phyloP scores from a whole-genome alignment of 805 yeast genomes.

The Candida chauliodis region DNA sequence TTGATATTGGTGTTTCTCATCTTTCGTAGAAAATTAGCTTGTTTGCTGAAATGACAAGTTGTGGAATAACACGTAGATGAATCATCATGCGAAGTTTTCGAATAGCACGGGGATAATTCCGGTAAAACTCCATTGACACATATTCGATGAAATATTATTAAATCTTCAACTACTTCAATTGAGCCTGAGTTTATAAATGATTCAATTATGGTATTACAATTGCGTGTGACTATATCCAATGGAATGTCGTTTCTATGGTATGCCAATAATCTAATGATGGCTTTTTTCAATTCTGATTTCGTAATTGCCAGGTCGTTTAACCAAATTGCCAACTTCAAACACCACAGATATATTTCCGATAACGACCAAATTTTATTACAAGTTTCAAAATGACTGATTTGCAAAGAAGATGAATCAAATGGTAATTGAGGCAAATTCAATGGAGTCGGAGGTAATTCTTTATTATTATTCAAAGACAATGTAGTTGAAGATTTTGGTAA shows the following conservation, averaged over 20 bases:
- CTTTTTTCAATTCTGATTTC: conserved; percentile 48
- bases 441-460: conserved; percentile 42
- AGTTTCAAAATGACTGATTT: conserved; percentile 43
- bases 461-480: not conserved
- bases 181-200: conserved; percentile 43
- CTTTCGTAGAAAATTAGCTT: conserved; percentile 24
- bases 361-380: conserved; percentile 47
- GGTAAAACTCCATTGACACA: conserved; percentile 40
- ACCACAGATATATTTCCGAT: conserved; percentile 52
- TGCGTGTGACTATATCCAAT: conserved; percentile 46
- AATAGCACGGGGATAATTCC: conserved; percentile 46
- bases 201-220: conserved; percentile 46
- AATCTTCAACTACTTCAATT: conserved; percentile 17
- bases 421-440: conserved; percentile 54
- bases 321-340: conserved; percentile 50
- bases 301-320: conserved; percentile 49
- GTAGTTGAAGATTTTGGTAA: conserved; percentile 18
- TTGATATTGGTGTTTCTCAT: conserved; percentile 21
- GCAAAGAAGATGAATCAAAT: conserved; percentile 47
- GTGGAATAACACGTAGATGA: conserved; percentile 33
- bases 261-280: conserved; percentile 49
- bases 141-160: conserved; percentile 16
- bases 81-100: conserved; percentile 21
- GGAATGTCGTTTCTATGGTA: conserved; percentile 48
- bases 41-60: conserved; percentile 31